phyloP scores from a whole-genome alignment of 1,284 basidiomycete species.

The Ceratobasidium sp. region DNA sequence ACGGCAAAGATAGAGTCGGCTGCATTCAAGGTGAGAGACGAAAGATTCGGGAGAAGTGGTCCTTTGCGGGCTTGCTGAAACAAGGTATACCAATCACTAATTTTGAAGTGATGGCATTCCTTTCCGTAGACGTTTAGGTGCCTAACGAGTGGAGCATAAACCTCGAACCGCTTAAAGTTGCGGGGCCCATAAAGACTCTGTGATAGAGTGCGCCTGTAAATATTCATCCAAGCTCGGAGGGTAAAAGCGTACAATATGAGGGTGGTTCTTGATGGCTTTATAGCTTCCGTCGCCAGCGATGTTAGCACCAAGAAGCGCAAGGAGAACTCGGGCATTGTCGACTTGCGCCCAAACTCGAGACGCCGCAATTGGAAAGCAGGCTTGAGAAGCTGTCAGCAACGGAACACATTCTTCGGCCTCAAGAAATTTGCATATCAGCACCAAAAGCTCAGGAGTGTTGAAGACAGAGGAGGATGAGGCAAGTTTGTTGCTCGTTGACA shows the following conservation, averaged over 20 bases:
- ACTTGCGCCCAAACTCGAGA: neutral
- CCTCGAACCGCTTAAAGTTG: conserved; percentile 5
- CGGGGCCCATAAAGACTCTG: no score
- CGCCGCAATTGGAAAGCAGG: neutral
- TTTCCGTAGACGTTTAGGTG: conserved; percentile 9
- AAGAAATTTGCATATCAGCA: neutral
- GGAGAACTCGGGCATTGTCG: conserved; percentile 1
- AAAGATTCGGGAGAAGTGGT: neutral
- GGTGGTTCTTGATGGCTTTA: neutral
- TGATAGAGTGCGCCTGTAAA: no score
- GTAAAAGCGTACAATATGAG: neutral
- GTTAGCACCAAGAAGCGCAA: neutral
- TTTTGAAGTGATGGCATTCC: neutral
- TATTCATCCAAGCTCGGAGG: neutral
- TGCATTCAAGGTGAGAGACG: neutral
- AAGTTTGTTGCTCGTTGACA: no score
- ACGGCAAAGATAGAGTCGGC: neutral
- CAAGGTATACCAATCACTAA: neutral
- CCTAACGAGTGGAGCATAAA: neutral
- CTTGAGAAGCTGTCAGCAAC: neutral
- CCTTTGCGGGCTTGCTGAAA: neutral
- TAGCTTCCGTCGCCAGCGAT: neutral
- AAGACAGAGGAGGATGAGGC: no score
- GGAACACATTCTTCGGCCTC: neutral
- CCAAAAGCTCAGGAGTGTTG: neutral